These are phyloP conservation scores for Tilletiopsis washingtonensis DNA, from an alignment of 1,284 basidiomycete genomes.

Conservation along the genomic window DNA sequence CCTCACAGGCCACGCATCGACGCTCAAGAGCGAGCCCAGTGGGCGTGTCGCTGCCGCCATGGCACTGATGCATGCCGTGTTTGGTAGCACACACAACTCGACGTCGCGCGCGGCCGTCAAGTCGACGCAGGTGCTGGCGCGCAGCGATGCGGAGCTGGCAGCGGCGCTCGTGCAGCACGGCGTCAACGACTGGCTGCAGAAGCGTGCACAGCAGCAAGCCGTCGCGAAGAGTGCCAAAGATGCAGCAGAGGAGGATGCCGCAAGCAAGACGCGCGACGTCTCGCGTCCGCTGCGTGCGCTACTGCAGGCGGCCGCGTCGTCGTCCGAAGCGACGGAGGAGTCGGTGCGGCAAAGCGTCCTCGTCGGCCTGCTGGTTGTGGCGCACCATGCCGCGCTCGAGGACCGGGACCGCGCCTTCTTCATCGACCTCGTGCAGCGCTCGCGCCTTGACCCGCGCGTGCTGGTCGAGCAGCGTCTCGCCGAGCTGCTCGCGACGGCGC, in stretches of 20 bases:
- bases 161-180: slow-evolving; percentile 18
- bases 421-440: slow-evolving; percentile 37
- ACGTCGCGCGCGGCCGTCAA: not conserved
- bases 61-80: slow-evolving; percentile 18
- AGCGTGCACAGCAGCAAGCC: not conserved
- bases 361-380: slow-evolving; percentile 33
- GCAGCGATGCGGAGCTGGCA: slow-evolving; percentile 15
- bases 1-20: slow-evolving; percentile 7
- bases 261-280: slow-evolving; percentile 16
- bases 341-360: slow-evolving; percentile 20
- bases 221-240: slow-evolving; percentile 3
- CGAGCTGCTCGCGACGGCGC: slow-evolving; percentile 19
- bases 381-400: slow-evolving; percentile 33
- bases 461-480: slow-evolving; percentile 25
- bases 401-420: slow-evolving; percentile 28
- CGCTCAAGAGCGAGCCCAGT: slow-evolving; percentile 15
- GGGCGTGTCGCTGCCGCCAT: slow-evolving; percentile 15
- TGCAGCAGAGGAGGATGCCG: slow-evolving; percentile 19
- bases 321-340: slow-evolving; percentile 14
- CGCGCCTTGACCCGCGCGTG: slow-evolving; percentile 29
- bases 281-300: slow-evolving; percentile 21
- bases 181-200: slow-evolving; percentile 17
- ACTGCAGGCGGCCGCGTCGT: slow-evolving; percentile 21
- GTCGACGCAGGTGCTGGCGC: slow-evolving; percentile 11
- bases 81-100: not conserved